A percentile compares a stretch with the other conserved stretches of the same genome.
These are phyloP conservation scores for Rhododendron henanense DNA, from an alignment of 148 eudicot genomes.

Conservation along the genomic window DNA sequence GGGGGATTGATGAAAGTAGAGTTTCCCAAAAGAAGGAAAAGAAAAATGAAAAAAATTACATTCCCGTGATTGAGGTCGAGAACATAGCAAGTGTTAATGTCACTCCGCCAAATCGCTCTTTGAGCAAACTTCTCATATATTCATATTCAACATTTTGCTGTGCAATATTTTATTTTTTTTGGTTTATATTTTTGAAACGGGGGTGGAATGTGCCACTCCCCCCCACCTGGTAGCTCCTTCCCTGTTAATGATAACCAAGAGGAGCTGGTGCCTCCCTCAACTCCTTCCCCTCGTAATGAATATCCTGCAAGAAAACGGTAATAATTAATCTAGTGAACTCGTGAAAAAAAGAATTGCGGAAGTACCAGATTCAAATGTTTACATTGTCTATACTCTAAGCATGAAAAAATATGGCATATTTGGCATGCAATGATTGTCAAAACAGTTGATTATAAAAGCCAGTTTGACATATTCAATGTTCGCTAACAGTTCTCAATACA, in stretches of 20 bases:
- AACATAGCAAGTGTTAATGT: too few relatives aligned
- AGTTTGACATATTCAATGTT: neutral
- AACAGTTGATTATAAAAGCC: neutral
- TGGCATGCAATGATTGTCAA: neutral
- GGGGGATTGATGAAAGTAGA: too few relatives aligned
- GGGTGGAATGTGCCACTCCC: too few relatives aligned
- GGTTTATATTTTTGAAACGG: too few relatives aligned
- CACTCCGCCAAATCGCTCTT: too few relatives aligned
- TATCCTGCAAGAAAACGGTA: slow-evolving; percentile 53
- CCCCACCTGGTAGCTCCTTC: too few relatives aligned
- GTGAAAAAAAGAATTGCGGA: neutral
- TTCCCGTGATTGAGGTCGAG: too few relatives aligned
- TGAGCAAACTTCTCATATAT: too few relatives aligned
- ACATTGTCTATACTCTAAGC: neutral
- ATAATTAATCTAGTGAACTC: slow-evolving; percentile 11
- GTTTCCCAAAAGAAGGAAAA: too few relatives aligned
- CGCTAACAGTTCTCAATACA: neutral
- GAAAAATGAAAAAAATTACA: too few relatives aligned
- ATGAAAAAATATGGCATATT: neutral
- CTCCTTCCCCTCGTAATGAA: slow-evolving; percentile 65
- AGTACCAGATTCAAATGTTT: neutral
- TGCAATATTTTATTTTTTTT: too few relatives aligned
- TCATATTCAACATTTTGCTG: too few relatives aligned
- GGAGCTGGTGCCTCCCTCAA: slow-evolving; percentile 79
- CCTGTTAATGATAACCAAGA: slow-evolving; percentile 55